Evolutionary conservation across 2,329 filamentous ascomycete genomes (phyloP), one percentile per base, ranked within the genome.

Genomic region (Fusarium sacchari): DNA sequence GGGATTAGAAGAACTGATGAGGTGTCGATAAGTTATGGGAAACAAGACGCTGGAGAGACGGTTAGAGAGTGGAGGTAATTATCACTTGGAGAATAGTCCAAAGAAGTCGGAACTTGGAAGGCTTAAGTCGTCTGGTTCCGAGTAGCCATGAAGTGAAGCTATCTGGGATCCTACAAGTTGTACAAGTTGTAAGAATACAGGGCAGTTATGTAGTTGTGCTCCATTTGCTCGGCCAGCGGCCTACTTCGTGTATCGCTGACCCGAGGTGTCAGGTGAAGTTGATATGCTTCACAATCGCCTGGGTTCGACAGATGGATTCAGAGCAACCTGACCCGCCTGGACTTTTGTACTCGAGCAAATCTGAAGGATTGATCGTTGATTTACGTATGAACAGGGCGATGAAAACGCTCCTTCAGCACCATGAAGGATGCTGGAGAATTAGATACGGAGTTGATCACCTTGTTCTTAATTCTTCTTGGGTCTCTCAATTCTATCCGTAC

Each of bases 1-100:
- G 61, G 69, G 14, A 73, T 70, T 11, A 64, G 39, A n/a, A 60
- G 61, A 32, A 73, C 59, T 0, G 71, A 73, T 34, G 71, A 73
- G 14, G 36, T 70, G 3, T 70, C 56, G 2, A 42, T 73, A 4
- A 73, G 69, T 6, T 73, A 73, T n/a, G 49, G 34, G 0, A 28
- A 46, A 2, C 26, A 46, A 1, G 43, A 28, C 11, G 13, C 18
- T 28, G 22, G 26, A 15, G 26, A 11, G 4, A 22, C 6, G 26
- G 13, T 7, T 11, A 7, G 18, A 26, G 13, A 28, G 4, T 46
- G 43, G 18, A 46, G 28, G 24, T 22, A 22, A 46, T 20, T 1
- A 1, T 4, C 18, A 14, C 43, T 22, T 0, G 4, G 17, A 26
- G 9, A 46, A 10, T 4, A 12, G 43, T 20, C 9, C 6, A 5